These are phyloP conservation scores for Rhododendron simsii DNA, from an alignment of 148 eudicot species.

Conservation along the genomic window DNA sequence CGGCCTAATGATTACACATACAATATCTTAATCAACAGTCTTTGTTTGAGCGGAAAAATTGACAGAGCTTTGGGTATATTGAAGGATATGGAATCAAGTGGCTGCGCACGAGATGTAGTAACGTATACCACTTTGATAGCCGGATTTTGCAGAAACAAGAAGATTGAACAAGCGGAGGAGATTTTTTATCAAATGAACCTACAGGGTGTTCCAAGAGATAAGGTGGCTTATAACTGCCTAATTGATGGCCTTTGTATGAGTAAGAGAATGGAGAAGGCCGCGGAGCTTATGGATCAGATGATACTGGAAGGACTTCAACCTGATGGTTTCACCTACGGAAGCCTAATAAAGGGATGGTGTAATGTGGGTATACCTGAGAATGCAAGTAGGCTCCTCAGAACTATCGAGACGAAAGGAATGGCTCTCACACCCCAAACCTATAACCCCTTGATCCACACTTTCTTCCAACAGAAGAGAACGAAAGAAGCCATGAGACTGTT, in stretches of 20 bases:
- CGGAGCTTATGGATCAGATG: slow-evolving; percentile 84
- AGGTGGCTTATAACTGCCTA: slow-evolving; percentile 73
- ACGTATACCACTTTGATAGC: slow-evolving; percentile 77
- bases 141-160: slow-evolving; percentile 74
- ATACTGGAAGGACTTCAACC: slow-evolving; percentile 90
- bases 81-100: slow-evolving; percentile 85
- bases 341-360: slow-evolving; percentile 78
- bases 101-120: slow-evolving; percentile 58
- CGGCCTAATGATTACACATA: slow-evolving; percentile 86
- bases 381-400: slow-evolving; percentile 71
- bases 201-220: slow-evolving; percentile 71
- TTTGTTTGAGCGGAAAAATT: slow-evolving; percentile 63
- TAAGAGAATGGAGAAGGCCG: slow-evolving; percentile 66
- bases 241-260: slow-evolving; percentile 79
- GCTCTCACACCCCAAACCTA: slow-evolving; percentile 66
- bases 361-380: slow-evolving; percentile 71
- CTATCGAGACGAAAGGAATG: slow-evolving; percentile 81
- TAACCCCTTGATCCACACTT: slow-evolving; percentile 73
- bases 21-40: slow-evolving; percentile 69
- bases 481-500: slow-evolving; percentile 73
- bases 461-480: slow-evolving; percentile 52
- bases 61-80: slow-evolving; percentile 59
- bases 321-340: slow-evolving; percentile 80
- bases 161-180: slow-evolving; percentile 87
- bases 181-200: slow-evolving; percentile 90